A percentile compares a stretch with the other conserved stretches of the same genome.
Evolutionary conservation across 495 filamentous ascomycete species (phyloP).

Genomic region (Rusavskia elegans): DNA sequence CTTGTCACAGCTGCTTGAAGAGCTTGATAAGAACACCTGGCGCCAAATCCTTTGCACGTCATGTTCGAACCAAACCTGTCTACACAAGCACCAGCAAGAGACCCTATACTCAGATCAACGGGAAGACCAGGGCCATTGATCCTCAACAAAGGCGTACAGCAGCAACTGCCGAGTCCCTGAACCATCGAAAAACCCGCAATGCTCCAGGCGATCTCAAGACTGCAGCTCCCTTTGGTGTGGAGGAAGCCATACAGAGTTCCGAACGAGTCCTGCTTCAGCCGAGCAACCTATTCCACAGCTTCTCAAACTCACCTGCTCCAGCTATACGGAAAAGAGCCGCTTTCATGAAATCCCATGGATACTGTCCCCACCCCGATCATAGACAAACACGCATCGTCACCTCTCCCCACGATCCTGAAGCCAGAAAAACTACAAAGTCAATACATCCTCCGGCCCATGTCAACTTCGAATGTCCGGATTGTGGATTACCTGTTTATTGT

Average conservation of each 20-base stretch:
- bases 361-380: constrained; percentile 81
- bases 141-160: constrained; percentile 3
- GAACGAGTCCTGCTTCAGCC: constrained; percentile 40
- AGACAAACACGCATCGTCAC: constrained; percentile 44
- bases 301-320: constrained; percentile 70
- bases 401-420: constrained; percentile 45
- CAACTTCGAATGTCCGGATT: constrained; percentile 89
- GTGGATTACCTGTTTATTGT: constrained; percentile 86
- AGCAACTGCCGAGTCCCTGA: neutral
- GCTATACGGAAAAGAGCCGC: constrained; percentile 72
- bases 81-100: neutral
- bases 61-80: neutral
- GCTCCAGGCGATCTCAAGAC: neutral
- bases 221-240: neutral
- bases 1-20: constrained; percentile 12
- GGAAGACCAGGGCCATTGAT: neutral
- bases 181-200: neutral
- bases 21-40: constrained; percentile 1
- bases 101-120: neutral
- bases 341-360: constrained; percentile 77
- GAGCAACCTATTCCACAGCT: constrained; percentile 85
- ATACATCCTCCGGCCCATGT: constrained; percentile 55
- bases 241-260: neutral
- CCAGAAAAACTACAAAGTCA: constrained; percentile 30
- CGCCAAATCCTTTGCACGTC: neutral